Evolutionary conservation across 2,329 filamentous ascomycete genomes (phyloP), one percentile per base, ranked within the genome.

Genomic region (Colletotrichum kahawae): DNA sequence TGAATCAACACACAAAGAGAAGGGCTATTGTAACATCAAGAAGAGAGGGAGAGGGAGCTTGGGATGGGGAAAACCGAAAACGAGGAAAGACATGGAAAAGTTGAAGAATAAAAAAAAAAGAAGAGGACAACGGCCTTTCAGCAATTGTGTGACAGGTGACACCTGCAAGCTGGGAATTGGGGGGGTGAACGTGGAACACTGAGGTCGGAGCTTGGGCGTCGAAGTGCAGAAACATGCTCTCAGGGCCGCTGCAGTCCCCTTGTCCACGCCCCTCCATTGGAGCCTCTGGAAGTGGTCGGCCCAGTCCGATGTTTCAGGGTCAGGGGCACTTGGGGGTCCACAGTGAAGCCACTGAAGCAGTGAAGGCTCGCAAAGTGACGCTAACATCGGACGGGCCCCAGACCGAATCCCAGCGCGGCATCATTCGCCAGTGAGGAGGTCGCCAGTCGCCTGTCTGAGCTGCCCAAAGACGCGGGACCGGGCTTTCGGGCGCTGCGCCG

Each of bases 221-320:
- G 21, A n/a, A n/a, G 18, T 74, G 71, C 67, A 74, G 71, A 74
- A 74, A 70, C 67, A 59, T 74, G 71, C 71, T 70, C 71, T 36
- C 56, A 27, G 54, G 18, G 65, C 48, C 21, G 33, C 65, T 38
- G 51, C 13, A 29, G 31, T 33, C 64, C 64, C 62, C 65, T 9
- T 67, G 65, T 56, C 33, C 38, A 31, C 59, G 65, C 54, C 67
- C 38, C 68, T 71, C 54, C 70, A 71, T 33, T 54, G 43, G 43
- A 48, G 43, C 43, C 43, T 48, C 43, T 48, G 18, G 62, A 34
- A 62, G 36, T 65, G 64, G 68, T 71, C 68, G 63, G 68, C 57
- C 63, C 72, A 75, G 72, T 75, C 72, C 72, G 72, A 75, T 75
- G 72, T 75, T 75, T 75, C 72, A 75, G 72, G 72, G 68, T 67